Evolutionary conservation across 1,284 basidiomycete genomes (phyloP).

Genomic region (Pseudozyma flocculosa): DNA sequence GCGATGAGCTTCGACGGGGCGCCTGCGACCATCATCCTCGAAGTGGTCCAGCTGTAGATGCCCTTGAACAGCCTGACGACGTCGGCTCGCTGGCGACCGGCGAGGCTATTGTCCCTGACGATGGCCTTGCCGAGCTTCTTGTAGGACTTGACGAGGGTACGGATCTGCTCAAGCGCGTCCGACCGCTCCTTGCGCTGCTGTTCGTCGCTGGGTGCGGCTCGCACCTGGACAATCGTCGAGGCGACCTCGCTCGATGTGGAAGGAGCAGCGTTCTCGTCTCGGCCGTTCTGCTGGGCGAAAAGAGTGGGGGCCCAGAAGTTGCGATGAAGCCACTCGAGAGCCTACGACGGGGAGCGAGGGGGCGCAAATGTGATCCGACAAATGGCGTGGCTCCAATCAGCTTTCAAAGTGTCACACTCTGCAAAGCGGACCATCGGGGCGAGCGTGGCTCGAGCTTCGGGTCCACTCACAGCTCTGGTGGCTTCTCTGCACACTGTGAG

Average conservation of each 20-base stretch:
- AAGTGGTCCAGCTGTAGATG: conserved; percentile 22
- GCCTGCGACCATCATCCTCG: neutral
- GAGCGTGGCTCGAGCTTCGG: neutral
- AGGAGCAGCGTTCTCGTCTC: neutral
- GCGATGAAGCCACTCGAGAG: conserved; percentile 44
- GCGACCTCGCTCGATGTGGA: conserved; percentile 9
- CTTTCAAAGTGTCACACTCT: too few species aligned
- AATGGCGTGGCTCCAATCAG: too few species aligned
- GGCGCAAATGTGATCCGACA: too few species aligned
- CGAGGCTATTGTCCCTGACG: conserved; percentile 38
- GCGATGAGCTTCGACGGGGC: neutral
- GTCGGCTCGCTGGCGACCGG: conserved; percentile 14
- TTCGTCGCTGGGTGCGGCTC: neutral
- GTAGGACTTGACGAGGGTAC: conserved; percentile 31
- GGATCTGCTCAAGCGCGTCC: conserved; percentile 18
- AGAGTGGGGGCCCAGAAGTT: conserved; percentile 47
- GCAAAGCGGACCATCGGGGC: neutral
- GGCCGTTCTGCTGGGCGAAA: neutral
- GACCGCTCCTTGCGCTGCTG: conserved; percentile 11
- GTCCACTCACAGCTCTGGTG: conserved; percentile 59
- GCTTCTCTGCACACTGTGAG: conserved; percentile 76
- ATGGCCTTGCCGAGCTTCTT: conserved; percentile 31
- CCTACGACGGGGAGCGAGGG: neutral
- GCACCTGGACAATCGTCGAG: neutral
- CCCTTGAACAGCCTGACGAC: conserved; percentile 24